phyloP scores from a whole-genome alignment of 106 monocot species.

The Dendrobium officinale region DNA sequence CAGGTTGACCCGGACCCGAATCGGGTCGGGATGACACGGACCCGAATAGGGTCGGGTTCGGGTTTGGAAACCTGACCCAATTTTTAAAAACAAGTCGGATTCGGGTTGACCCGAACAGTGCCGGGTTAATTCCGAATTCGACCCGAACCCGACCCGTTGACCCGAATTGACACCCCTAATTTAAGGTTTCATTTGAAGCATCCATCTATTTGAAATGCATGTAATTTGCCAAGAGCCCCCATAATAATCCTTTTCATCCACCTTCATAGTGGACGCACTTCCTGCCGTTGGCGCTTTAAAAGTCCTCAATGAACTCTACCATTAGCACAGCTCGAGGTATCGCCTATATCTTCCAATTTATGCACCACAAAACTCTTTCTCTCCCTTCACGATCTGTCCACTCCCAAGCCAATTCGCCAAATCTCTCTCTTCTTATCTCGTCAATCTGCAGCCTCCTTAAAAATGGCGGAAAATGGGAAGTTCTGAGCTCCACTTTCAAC shows the following conservation, averaged over 20 bases:
- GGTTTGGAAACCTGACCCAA: too few relatives aligned
- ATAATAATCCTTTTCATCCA: neutral
- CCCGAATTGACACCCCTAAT: too few relatives aligned
- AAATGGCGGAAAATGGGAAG: constrained; percentile 20
- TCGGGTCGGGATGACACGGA: too few relatives aligned
- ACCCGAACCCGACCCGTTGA: too few relatives aligned
- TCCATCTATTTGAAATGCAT: too few relatives aligned
- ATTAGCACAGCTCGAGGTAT: neutral
- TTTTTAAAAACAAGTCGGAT: too few relatives aligned
- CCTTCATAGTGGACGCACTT: neutral
- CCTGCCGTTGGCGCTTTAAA: too few relatives aligned
- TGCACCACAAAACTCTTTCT: neutral
- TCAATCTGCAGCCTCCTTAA: neutral
- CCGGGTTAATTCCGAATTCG: too few relatives aligned
- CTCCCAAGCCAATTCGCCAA: neutral
- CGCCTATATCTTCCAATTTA: neutral
- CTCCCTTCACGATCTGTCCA: neutral
- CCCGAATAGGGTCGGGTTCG: too few relatives aligned
- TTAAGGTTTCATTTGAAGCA: too few relatives aligned
- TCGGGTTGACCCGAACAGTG: too few relatives aligned
- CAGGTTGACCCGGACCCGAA: too few relatives aligned
- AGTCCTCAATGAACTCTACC: neutral
- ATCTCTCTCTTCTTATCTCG: neutral
- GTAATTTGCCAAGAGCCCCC: neutral
- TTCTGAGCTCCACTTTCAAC: constrained; percentile 1